These are phyloP conservation scores for Ceratobasidium papillatum DNA, from an alignment of 1,284 basidiomycete species.

Conservation along the genomic window DNA sequence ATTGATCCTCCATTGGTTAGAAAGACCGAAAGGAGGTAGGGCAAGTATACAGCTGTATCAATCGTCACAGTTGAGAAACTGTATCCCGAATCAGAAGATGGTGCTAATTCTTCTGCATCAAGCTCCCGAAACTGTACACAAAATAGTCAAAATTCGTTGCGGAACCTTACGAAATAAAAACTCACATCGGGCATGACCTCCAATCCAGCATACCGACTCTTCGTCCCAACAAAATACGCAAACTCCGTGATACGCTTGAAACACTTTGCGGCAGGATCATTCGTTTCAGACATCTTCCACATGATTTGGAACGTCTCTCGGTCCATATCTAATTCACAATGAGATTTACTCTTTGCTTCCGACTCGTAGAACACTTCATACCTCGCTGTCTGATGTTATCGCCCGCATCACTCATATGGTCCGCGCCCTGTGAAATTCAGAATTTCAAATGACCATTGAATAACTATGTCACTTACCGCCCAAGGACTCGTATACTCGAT, in stretches of 20 bases:
- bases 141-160: not conserved
- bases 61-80: slow-evolving; percentile 73
- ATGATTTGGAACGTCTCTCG: slow-evolving; percentile 73
- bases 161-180: slow-evolving; percentile 3
- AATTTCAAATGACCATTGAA: not conserved
- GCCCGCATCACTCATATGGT: slow-evolving; percentile 68
- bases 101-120: slow-evolving; percentile 56
- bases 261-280: slow-evolving; percentile 61
- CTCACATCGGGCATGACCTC: slow-evolving; percentile 70
- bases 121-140: slow-evolving; percentile 61
- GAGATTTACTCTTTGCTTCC: no score
- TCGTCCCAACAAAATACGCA: slow-evolving; percentile 63
- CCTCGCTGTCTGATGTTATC: slow-evolving; percentile 62
- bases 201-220: slow-evolving; percentile 51
- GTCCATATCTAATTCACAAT: no score
- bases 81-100: slow-evolving; percentile 59
- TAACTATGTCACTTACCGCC: slow-evolving; percentile 64
- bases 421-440: slow-evolving; percentile 60
- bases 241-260: slow-evolving; percentile 69
- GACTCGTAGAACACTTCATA: no score
- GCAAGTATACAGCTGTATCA: slow-evolving; percentile 71
- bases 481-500: slow-evolving; percentile 79
- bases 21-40: slow-evolving; percentile 72
- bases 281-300: slow-evolving; percentile 72
- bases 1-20: slow-evolving; percentile 65